phyloP scores from a whole-genome alignment of 306 rosid genomes.

The Prunus persica region DNA sequence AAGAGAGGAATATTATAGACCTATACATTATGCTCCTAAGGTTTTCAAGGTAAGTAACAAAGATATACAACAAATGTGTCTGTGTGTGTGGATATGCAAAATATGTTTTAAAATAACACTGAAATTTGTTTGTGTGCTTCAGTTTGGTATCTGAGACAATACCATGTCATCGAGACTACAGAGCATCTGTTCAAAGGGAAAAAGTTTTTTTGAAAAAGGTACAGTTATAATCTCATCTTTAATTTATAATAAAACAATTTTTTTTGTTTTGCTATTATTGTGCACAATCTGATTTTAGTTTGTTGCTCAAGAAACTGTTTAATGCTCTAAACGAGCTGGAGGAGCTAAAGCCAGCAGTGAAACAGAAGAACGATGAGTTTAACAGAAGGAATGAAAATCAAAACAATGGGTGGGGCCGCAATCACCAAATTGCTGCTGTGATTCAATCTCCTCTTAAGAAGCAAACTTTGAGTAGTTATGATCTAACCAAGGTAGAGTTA shows the following conservation, averaged over 20 bases:
- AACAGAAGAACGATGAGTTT: constrained; percentile 64
- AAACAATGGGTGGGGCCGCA: constrained; percentile 42
- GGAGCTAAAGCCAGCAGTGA: constrained; percentile 76
- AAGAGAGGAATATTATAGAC: constrained; percentile 79
- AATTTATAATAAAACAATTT: neutral
- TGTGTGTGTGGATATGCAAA: neutral
- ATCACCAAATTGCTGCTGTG: constrained; percentile 43
- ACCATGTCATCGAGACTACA: constrained; percentile 76
- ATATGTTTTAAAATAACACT: neutral
- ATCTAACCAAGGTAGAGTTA: constrained; percentile 49
- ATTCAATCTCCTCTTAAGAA: constrained; percentile 45
- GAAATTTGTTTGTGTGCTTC: constrained; percentile 22
- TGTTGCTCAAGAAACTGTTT: constrained; percentile 53
- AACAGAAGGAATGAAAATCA: constrained; percentile 43
- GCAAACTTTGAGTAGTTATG: constrained; percentile 31
- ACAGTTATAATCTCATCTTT: constrained; percentile 3
- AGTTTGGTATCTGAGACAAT: constrained; percentile 89
- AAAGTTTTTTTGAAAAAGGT: constrained; percentile 70
- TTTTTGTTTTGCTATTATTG: neutral
- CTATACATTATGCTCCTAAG: constrained; percentile 90
- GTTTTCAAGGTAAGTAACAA: constrained; percentile 70
- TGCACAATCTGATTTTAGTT: constrained; percentile 23
- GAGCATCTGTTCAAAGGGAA: constrained; percentile 48
- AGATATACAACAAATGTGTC: neutral
- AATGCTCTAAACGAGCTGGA: constrained; percentile 76